Percentiles rank a stretch among this genome's conserved stretches.
These are phyloP conservation scores for Blastobotrys attinorum DNA, from an alignment of 805 yeast genomes.

Conservation along the genomic window DNA sequence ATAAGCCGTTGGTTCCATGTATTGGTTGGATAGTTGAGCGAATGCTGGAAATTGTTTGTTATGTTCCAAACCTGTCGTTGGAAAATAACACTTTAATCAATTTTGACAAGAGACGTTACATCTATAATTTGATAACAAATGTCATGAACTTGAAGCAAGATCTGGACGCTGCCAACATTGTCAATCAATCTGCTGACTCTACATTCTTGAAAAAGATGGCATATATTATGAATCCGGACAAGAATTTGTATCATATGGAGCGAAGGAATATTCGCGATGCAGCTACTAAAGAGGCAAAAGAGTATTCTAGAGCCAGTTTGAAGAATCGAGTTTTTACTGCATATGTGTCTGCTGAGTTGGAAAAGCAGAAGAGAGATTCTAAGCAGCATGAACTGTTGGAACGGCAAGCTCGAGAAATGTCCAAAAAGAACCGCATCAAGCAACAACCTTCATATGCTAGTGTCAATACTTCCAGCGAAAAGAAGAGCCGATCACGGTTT, in stretches of 20 bases:
- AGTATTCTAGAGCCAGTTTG: slow-evolving; percentile 29
- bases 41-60: slow-evolving; percentile 64
- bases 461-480: slow-evolving; percentile 5
- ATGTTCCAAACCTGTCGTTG: slow-evolving; percentile 70
- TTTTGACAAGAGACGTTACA: slow-evolving; percentile 75
- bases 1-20: slow-evolving; percentile 61
- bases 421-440: slow-evolving; percentile 4
- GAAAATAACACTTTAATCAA: slow-evolving; percentile 61
- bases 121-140: slow-evolving; percentile 52
- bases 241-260: slow-evolving; percentile 22
- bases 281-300: slow-evolving; percentile 38
- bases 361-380: slow-evolving; percentile 45
- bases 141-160: slow-evolving; percentile 37
- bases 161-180: slow-evolving; percentile 7
- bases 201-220: slow-evolving; percentile 17
- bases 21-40: slow-evolving; percentile 88
- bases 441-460: slow-evolving; percentile 7
- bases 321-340: slow-evolving; percentile 37
- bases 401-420: slow-evolving; percentile 13
- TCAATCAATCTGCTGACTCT: slow-evolving; percentile 10
- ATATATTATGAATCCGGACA: slow-evolving; percentile 27
- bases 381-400: slow-evolving; percentile 35
- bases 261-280: slow-evolving; percentile 30
- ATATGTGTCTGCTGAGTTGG: slow-evolving; percentile 42
- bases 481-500: slow-evolving; percentile 24